These are phyloP conservation scores for Microbotryum saponariae DNA, from an alignment of 1,284 basidiomycete genomes.

Conservation along the genomic window DNA sequence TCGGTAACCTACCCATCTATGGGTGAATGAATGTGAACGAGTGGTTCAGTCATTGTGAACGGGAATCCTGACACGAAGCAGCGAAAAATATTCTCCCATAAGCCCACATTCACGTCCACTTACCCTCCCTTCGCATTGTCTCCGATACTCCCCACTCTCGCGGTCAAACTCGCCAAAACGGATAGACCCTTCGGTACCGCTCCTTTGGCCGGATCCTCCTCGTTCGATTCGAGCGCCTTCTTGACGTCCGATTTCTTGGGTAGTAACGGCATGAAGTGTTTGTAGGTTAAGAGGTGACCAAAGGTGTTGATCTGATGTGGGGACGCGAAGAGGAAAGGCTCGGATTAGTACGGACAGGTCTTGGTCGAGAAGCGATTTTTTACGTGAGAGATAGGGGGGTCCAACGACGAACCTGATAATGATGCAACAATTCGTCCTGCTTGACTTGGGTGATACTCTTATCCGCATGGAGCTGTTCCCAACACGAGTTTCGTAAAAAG, in stretches of 20 bases:
- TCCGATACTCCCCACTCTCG: slow-evolving; percentile 46
- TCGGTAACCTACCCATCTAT: slow-evolving; percentile 36
- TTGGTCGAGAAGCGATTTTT: not conserved
- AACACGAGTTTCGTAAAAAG: not conserved
- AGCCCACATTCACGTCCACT: not conserved
- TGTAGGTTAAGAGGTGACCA: slow-evolving; percentile 47
- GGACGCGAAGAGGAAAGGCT: slow-evolving; percentile 15
- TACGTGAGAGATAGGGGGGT: not conserved
- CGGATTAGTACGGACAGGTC: not conserved
- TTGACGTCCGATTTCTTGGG: slow-evolving; percentile 40
- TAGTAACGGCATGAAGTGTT: slow-evolving; percentile 48
- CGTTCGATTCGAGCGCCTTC: slow-evolving; percentile 25
- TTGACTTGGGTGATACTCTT: slow-evolving; percentile 46
- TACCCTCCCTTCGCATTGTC: slow-evolving; percentile 46
- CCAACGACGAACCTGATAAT: slow-evolving; percentile 34
- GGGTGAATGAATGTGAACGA: too few relatives aligned
- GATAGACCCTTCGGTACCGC: slow-evolving; percentile 39
- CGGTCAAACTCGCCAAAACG: slow-evolving; percentile 45
- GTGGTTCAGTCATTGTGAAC: too few relatives aligned
- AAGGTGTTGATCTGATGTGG: slow-evolving; percentile 46
- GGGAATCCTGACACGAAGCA: too few relatives aligned
- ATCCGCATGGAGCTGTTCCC: slow-evolving; percentile 45
- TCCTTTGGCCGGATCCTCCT: slow-evolving; percentile 42
- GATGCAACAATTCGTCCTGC: slow-evolving; percentile 36
- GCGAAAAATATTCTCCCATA: too few relatives aligned